Evolutionary conservation across 495 filamentous ascomycete genomes (phyloP), one percentile per base, ranked within the genome.

Genomic region (Geopyxis carbonaria): DNA sequence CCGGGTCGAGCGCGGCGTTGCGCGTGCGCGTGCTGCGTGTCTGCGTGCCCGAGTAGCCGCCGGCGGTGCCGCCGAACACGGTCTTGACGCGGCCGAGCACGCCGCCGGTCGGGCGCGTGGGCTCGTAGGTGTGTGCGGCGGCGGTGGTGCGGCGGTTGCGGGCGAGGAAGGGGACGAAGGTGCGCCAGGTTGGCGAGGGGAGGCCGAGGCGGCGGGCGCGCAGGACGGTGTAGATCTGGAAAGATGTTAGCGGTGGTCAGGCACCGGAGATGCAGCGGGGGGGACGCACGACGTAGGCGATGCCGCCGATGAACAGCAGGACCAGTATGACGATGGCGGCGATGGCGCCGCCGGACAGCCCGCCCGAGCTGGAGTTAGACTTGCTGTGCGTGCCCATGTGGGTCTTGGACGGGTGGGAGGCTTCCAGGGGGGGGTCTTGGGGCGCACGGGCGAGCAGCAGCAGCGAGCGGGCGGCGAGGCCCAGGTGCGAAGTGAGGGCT

Each of bases 121-220:
- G 56, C 15, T 59, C 59, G 18, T 67, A 64, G 6, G 62, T 62
- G 27, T 59, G 60, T 11, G 55, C 53, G 16, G 57, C 48, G 22
- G 34, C 47, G 3, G 31, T 8, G 25, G 45, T 34, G 45, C 42
- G 45, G 42, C 44, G 42, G 32, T 46, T 38, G 33, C 47, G 44
- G 41, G 50, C 43, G 4, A 46, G 15, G 55, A 58, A 58, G 36
- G 55, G 58, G 36, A 61, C 52, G 56, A 67, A 72, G 16, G 68
- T 65, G 30, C 64, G 63, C 36, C 65, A 55, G 14, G 55, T 56
- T 9, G 66, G 68, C 9, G 64, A 58, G 6, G 63, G 62, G 29
- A 67, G 64, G 39, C 68, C 68, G 16, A 66, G 59, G n/a, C 59
- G 59, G 38, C 62, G 60, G 38, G 68, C 68, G 39, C 59, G 61